Conservation (phyloP, 2,329 filamentous ascomycete species). For the Epichloe typhina region DNA sequence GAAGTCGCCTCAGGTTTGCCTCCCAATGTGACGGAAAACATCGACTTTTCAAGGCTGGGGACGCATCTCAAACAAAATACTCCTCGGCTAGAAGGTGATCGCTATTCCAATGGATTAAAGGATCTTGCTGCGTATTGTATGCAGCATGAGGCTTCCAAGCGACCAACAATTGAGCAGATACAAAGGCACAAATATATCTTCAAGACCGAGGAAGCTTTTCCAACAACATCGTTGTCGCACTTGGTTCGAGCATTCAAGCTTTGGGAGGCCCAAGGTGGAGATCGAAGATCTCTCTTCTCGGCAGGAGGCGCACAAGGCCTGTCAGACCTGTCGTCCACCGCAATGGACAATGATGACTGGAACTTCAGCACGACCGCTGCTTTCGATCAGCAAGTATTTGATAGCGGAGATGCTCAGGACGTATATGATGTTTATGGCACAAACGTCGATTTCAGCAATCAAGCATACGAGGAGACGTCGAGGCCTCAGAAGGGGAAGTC, state of each 20-base stretch:
- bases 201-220: conserved; percentile 48
- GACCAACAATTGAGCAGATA: conserved; percentile 57
- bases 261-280: conserved; percentile 65
- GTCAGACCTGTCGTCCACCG: conserved; percentile 29
- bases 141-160: conserved; percentile 51
- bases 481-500: conserved; percentile 39
- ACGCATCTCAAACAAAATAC: conserved; percentile 46
- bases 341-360: conserved; percentile 46
- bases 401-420: conserved; percentile 40
- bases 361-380: conserved; percentile 53
- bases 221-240: conserved; percentile 47
- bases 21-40: conserved; percentile 49
- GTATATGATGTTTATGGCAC: conserved; percentile 49
- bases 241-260: conserved; percentile 60
- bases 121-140: conserved; percentile 63
- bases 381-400: conserved; percentile 46
- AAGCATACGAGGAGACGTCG: conserved; percentile 34
- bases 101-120: conserved; percentile 56
- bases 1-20: conserved; percentile 71
- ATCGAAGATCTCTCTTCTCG: conserved; percentile 51
- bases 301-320: conserved; percentile 44
- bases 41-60: conserved; percentile 35
- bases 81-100: conserved; percentile 57
- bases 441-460: conserved; percentile 38
- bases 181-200: conserved; percentile 57